These are phyloP conservation scores for Pilasporangium apinafurcum DNA, from an alignment of 352 stramenopile species.

Conservation along the genomic window DNA sequence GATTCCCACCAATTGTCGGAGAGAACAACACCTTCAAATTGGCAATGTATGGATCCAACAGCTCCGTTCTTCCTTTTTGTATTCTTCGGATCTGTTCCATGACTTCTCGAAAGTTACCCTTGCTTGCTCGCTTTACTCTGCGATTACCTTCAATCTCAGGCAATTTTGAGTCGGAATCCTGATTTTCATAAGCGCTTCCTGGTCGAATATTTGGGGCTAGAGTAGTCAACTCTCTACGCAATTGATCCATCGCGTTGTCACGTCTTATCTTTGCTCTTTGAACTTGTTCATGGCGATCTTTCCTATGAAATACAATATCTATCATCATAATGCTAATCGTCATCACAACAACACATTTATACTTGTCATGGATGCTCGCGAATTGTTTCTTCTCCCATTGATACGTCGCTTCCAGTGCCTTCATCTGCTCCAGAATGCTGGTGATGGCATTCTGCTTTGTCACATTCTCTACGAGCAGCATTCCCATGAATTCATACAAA, in stretches of 20 bases:
- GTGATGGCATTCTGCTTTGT: constrained; percentile 25
- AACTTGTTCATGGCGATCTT: constrained; percentile 33
- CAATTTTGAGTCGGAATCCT: too few species aligned
- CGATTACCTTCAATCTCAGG: too few species aligned
- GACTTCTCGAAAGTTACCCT: constrained; percentile 25
- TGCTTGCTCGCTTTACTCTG: constrained; percentile 2
- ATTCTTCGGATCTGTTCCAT: constrained; percentile 37
- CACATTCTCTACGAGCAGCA: constrained; percentile 16
- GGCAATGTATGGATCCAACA: constrained; percentile 38
- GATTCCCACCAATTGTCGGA: too few species aligned
- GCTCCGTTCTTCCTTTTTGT: constrained; percentile 23
- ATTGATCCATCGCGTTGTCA: constrained; percentile 11
- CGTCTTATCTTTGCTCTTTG: constrained; percentile 26
- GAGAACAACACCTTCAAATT: constrained; percentile 39
- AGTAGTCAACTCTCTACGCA: constrained; percentile 19
- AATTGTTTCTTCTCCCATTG: constrained; percentile 42
- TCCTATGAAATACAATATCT: constrained; percentile 19
- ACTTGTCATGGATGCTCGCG: constrained; percentile 46
- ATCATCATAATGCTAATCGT: background rate
- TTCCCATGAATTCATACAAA: too few species aligned
- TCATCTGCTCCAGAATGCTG: constrained; percentile 24
- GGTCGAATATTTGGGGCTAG: constrained; percentile 14
- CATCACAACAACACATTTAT: constrained; percentile 1
- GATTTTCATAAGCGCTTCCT: too few species aligned
- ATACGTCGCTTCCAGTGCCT: constrained; percentile 22